A percentile compares a stretch with the other conserved stretches of the same genome.
Conservation (phyloP, 2,329 filamentous ascomycete genomes). For the Amauroascus verrucosus region DNA sequence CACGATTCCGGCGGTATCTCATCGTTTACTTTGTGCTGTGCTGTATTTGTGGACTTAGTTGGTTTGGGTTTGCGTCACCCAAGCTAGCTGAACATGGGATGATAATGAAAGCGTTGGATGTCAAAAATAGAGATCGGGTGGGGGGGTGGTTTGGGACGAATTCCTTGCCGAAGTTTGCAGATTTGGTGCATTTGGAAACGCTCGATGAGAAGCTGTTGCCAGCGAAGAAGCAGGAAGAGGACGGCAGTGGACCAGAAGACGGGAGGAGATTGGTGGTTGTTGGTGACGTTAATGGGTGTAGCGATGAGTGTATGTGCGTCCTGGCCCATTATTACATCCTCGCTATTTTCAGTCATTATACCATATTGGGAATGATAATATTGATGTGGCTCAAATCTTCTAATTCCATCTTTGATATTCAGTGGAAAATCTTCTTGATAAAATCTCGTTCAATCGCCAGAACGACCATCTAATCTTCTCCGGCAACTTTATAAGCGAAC, state of each 20-base stretch:
- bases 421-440: conserved; percentile 52
- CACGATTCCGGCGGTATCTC: conserved; percentile 34
- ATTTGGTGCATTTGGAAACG: conserved; percentile 42
- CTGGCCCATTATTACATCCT: not conserved
- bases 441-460: conserved; percentile 50
- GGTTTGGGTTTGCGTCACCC: conserved; percentile 27
- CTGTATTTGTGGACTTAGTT: conserved; percentile 25
- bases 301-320: conserved; percentile 46
- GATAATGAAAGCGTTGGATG: conserved; percentile 26
- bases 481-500: conserved; percentile 76
- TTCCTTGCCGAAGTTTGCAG: conserved; percentile 38
- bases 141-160: conserved; percentile 41
- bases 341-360: no score
- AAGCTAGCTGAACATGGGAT: conserved; percentile 25
- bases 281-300: conserved; percentile 89
- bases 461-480: conserved; percentile 62
- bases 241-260: conserved; percentile 35
- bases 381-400: not conserved
- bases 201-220: conserved; percentile 42
- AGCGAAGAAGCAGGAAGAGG: conserved; percentile 23
- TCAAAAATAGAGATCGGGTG: conserved; percentile 20
- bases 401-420: conserved; percentile 10
- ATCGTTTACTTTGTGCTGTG: conserved; percentile 29
- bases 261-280: conserved; percentile 60
- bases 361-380: not conserved